These are phyloP conservation scores for Eutrema yunnanense DNA, from an alignment of 345 rosid species.

Conservation along the genomic window DNA sequence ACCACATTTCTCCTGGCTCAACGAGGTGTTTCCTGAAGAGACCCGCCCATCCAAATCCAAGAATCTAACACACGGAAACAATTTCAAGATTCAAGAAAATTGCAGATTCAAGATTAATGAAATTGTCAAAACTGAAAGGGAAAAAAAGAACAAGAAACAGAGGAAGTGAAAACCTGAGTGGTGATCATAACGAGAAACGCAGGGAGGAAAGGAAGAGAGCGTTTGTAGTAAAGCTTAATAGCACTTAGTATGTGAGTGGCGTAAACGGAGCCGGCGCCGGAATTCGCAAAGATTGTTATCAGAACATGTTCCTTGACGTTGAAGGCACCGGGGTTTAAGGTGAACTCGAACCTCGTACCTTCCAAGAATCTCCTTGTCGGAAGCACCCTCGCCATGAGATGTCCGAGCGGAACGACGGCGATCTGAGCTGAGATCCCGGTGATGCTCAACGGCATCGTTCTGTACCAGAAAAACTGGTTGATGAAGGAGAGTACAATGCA, in stretches of 20 bases:
- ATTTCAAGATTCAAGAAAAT: background rate
- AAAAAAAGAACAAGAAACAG: background rate
- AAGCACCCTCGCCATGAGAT: slow-evolving; percentile 53
- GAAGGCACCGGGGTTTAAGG: slow-evolving; percentile 78
- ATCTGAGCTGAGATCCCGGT: slow-evolving; percentile 68
- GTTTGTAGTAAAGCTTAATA: slow-evolving; percentile 59
- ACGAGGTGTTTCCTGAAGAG: slow-evolving; percentile 65
- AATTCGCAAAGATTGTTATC: slow-evolving; percentile 75
- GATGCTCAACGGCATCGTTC: slow-evolving; percentile 49
- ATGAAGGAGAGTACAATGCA: slow-evolving; percentile 62
- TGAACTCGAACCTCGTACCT: slow-evolving; percentile 46
- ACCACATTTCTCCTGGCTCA: slow-evolving; percentile 96
- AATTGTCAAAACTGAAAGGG: background rate
- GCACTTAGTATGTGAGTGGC: slow-evolving; percentile 72
- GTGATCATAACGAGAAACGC: slow-evolving; percentile 68
- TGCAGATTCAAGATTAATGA: background rate
- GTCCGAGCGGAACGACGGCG: slow-evolving; percentile 75
- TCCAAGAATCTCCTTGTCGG: slow-evolving; percentile 39
- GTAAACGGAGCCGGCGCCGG: slow-evolving; percentile 74
- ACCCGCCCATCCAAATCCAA: slow-evolving; percentile 93
- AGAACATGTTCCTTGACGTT: slow-evolving; percentile 85
- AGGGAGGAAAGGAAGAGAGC: slow-evolving; percentile 50
- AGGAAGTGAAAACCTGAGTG: slow-evolving; percentile 53
- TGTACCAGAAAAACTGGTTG: slow-evolving; percentile 92
- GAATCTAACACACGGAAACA: slow-evolving; percentile 34